phyloP scores from a whole-genome alignment of 2,329 filamentous ascomycete species.

The Aspergillus sp. region DNA sequence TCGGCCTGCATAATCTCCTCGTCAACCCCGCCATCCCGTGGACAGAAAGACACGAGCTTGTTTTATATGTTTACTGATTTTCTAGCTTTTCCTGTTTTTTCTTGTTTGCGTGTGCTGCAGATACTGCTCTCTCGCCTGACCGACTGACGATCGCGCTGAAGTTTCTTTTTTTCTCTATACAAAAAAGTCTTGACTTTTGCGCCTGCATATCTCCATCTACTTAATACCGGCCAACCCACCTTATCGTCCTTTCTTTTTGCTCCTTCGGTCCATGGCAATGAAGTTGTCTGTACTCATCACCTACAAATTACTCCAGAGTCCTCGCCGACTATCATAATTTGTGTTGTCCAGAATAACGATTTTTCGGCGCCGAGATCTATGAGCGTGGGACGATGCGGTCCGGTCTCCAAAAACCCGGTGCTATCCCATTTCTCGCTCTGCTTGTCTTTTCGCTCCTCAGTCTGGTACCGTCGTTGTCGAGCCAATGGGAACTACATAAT shows the following conservation, averaged over 20 bases:
- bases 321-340: too few species aligned
- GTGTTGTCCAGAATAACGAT: too few species aligned
- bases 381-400: conserved; percentile 28
- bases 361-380: conserved; percentile 3
- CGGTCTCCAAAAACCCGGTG: conserved; percentile 28
- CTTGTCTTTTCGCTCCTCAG: conserved; percentile 29
- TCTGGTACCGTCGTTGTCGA: conserved; percentile 28
- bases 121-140: too few species aligned
- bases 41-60: too few species aligned
- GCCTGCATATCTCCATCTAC: neutral
- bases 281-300: neutral
- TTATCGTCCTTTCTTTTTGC: neutral
- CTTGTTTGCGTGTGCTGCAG: too few species aligned
- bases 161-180: too few species aligned
- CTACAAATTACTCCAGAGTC: neutral
- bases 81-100: too few species aligned
- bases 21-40: too few species aligned
- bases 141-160: too few species aligned
- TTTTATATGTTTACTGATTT: too few species aligned
- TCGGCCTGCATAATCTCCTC: too few species aligned
- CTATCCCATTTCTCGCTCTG: conserved; percentile 28
- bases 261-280: neutral
- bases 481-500: conserved; percentile 22
- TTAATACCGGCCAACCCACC: neutral
- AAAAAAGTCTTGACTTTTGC: neutral